These are phyloP conservation scores for Vaccinium myrtillus DNA, from an alignment of 148 eudicot species.

Conservation along the genomic window DNA sequence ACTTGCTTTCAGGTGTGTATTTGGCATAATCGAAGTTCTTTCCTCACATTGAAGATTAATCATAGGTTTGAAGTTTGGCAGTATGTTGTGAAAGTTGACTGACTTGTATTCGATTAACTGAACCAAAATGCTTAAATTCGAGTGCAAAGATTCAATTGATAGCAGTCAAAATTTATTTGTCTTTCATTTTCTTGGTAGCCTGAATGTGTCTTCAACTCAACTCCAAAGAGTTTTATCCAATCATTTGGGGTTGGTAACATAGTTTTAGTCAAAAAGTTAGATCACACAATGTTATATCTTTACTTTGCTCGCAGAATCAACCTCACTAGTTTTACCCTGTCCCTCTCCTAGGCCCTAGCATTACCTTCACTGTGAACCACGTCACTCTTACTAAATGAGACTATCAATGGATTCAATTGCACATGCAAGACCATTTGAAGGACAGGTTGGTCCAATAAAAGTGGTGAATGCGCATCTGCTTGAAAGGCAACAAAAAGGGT, in stretches of 20 bases:
- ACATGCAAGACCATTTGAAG: neutral
- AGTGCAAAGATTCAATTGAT: neutral
- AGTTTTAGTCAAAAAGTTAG: neutral
- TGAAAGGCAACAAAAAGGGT: neutral
- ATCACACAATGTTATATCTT: neutral
- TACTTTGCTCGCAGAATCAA: neutral
- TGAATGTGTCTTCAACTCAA: neutral
- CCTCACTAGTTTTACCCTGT: neutral
- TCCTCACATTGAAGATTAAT: neutral
- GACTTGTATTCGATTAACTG: neutral
- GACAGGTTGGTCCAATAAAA: too few species aligned
- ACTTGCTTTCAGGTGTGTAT: slow-evolving; percentile 61
- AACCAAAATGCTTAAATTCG: neutral
- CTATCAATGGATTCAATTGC: neutral
- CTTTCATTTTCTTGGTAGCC: neutral
- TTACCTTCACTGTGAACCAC: neutral
- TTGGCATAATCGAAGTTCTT: neutral
- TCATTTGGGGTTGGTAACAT: neutral
- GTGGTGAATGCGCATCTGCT: too few species aligned
- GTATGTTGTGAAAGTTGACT: neutral
- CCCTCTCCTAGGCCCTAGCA: neutral
- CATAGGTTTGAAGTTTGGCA: neutral
- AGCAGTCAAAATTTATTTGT: neutral
- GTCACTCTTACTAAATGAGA: neutral
- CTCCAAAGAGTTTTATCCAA: neutral